Evolutionary conservation across 1,284 basidiomycete species (phyloP).

Genomic region (Pisolithus thermaeus): DNA sequence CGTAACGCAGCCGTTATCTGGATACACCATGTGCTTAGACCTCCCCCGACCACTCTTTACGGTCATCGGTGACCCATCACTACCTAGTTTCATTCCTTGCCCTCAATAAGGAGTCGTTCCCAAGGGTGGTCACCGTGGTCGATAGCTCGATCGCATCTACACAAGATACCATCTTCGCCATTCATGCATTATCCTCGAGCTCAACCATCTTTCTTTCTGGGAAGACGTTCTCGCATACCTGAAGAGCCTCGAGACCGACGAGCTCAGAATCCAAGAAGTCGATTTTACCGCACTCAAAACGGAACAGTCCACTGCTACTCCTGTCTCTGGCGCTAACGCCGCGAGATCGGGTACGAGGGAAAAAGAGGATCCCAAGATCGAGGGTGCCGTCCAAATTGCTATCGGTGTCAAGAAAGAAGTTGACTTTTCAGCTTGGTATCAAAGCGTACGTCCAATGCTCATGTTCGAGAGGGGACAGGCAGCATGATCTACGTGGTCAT

Average conservation of each 20-base stretch:
- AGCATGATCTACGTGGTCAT: conserved; percentile 5
- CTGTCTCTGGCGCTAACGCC: not conserved
- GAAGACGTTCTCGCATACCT: conserved; percentile 71
- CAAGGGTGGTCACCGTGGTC: conserved; percentile 73
- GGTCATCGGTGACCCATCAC: not conserved
- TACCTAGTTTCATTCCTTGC: conserved; percentile 72
- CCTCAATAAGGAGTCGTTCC: conserved; percentile 63
- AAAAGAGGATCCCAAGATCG: conserved; percentile 75
- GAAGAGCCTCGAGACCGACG: conserved; percentile 59
- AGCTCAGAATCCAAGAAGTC: conserved; percentile 60
- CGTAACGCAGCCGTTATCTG: conserved; percentile 27
- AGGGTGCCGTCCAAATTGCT: conserved; percentile 86
- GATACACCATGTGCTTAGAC: not conserved
- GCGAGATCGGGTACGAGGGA: conserved; percentile 47
- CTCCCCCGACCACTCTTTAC: conserved; percentile 3
- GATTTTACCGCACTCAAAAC: conserved; percentile 67
- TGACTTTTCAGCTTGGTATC: conserved; percentile 93
- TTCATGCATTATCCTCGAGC: conserved; percentile 70
- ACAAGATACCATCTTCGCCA: conserved; percentile 53
- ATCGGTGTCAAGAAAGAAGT: conserved; percentile 94
- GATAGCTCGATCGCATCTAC: conserved; percentile 71
- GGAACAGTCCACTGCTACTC: conserved; percentile 32
- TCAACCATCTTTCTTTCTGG: conserved; percentile 75
- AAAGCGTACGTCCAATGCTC: conserved; percentile 55
- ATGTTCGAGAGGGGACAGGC: not conserved